Conservation (phyloP, 2,329 filamentous ascomycete genomes). For the Colletotrichum falcatum region DNA sequence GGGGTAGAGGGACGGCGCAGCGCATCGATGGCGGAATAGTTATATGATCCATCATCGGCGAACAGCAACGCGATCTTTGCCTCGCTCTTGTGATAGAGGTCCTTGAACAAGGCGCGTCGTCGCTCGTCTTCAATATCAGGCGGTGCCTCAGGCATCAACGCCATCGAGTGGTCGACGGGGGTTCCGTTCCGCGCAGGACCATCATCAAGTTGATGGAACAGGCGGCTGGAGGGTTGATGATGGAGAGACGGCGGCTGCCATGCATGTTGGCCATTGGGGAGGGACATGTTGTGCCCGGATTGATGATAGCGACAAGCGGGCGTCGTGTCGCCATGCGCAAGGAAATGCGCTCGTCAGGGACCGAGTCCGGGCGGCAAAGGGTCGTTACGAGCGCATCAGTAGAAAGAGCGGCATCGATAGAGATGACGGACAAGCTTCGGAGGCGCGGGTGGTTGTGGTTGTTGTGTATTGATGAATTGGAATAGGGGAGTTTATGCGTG, state of each 20-base stretch:
- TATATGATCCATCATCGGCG: constrained; percentile 65
- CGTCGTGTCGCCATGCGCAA: constrained; percentile 68
- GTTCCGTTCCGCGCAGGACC: constrained; percentile 63
- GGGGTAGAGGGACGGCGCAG: constrained; percentile 58
- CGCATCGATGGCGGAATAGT: constrained; percentile 65
- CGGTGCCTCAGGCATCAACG: constrained; percentile 71
- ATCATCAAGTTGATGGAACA: constrained; percentile 73
- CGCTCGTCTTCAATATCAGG: constrained; percentile 75
- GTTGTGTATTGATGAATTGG: constrained; percentile 64
- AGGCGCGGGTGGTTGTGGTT: constrained; percentile 55
- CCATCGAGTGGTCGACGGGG: constrained; percentile 61
- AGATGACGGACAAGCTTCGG: constrained; percentile 61
- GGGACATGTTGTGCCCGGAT: constrained; percentile 70
- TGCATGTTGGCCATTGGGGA: constrained; percentile 73
- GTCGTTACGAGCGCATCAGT: constrained; percentile 62
- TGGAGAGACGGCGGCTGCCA: constrained; percentile 71
- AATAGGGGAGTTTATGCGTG: constrained; percentile 62
- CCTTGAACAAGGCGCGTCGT: constrained; percentile 79
- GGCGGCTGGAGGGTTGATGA: constrained; percentile 59
- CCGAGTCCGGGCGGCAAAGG: constrained; percentile 59
- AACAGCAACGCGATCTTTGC: constrained; percentile 83
- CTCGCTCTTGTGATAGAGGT: constrained; percentile 82
- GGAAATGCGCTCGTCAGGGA: constrained; percentile 64
- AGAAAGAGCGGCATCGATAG: constrained; percentile 63
- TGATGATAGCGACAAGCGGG: constrained; percentile 61